Evolutionary conservation across 2,329 filamentous ascomycete species (phyloP).

Genomic region (Raffaelea arxii): DNA sequence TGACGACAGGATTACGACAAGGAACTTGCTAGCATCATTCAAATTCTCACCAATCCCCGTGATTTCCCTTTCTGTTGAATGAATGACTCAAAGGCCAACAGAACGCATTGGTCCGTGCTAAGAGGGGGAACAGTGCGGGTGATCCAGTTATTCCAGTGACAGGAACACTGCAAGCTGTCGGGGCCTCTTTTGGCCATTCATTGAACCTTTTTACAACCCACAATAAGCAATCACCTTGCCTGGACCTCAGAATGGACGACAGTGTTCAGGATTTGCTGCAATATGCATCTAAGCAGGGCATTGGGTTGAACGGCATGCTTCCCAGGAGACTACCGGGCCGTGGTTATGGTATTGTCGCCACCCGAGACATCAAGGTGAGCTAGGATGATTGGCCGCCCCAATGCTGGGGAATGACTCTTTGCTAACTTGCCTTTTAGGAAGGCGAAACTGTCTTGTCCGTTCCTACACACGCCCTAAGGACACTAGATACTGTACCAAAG

Average conservation of each 20-base stretch:
- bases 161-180: too few relatives aligned
- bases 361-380: conserved; percentile 52
- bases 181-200: too few relatives aligned
- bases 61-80: neutral
- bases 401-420: neutral
- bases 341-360: conserved; percentile 71
- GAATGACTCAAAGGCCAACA: neutral
- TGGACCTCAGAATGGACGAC: conserved; percentile 9
- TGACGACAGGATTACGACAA: neutral
- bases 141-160: too few relatives aligned
- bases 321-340: conserved; percentile 59
- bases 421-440: conserved; percentile 17
- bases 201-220: too few relatives aligned
- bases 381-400: too few relatives aligned
- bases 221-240: too few relatives aligned
- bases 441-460: conserved; percentile 53
- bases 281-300: conserved; percentile 58
- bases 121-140: too few relatives aligned
- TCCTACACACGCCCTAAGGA: conserved; percentile 53
- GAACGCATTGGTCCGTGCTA: too few relatives aligned
- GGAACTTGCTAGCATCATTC: neutral
- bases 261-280: conserved; percentile 9
- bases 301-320: conserved; percentile 57
- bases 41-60: neutral
- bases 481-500: conserved; percentile 48